phyloP scores from a whole-genome alignment of 2,329 filamentous ascomycete genomes.

The Leptographium flavum region DNA sequence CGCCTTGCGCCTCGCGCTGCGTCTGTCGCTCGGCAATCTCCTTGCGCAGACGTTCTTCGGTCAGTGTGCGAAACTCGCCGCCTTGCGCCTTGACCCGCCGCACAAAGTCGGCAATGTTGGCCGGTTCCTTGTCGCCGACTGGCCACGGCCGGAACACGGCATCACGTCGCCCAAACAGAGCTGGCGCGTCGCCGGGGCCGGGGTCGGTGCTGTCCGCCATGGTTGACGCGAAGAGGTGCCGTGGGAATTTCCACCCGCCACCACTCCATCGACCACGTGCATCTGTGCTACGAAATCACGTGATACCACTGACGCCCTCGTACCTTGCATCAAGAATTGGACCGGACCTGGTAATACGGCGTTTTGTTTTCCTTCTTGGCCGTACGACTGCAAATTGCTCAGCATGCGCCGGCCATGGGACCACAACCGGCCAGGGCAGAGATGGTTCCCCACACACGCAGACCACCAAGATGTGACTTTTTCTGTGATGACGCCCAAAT shows the following conservation, averaged over 20 bases:
- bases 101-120: constrained; percentile 60
- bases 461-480: background rate
- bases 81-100: constrained; percentile 64
- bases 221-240: background rate
- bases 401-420: background rate
- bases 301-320: too few species aligned
- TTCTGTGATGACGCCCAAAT: too few species aligned
- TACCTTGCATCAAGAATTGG: too few species aligned
- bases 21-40: constrained; percentile 44
- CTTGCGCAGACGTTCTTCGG: constrained; percentile 54
- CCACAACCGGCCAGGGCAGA: background rate
- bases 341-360: too few species aligned
- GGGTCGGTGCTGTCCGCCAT: constrained; percentile 5
- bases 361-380: too few species aligned
- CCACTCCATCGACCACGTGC: too few species aligned
- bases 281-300: too few species aligned
- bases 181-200: background rate
- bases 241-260: background rate
- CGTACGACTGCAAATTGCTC: too few species aligned
- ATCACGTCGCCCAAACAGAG: constrained; percentile 10
- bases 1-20: constrained; percentile 15
- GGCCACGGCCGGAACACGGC: constrained; percentile 44
- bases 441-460: background rate
- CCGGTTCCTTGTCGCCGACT: constrained; percentile 38
- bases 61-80: constrained; percentile 69